phyloP scores from a whole-genome alignment of 257 asterid species.

The Vinca minor region DNA sequence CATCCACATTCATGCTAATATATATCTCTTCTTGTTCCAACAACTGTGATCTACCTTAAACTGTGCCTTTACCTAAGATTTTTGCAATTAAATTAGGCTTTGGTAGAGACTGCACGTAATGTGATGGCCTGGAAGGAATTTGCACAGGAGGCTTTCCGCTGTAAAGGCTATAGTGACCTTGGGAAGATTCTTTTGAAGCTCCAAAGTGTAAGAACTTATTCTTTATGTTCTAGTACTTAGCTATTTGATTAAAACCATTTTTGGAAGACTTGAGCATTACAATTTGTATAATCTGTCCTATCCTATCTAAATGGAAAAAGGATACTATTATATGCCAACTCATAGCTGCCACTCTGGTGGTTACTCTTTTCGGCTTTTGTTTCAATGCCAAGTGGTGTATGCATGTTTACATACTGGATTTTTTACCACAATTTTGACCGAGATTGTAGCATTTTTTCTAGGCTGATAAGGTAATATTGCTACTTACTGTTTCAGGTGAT shows the following conservation, averaged over 20 bases:
- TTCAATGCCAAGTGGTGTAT: background rate
- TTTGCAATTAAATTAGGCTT: constrained; percentile 48
- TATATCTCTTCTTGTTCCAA: constrained; percentile 1
- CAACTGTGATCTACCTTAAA: constrained; percentile 13
- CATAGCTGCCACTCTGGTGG: too few relatives aligned
- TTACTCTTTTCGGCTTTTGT: too few relatives aligned
- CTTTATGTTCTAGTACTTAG: constrained; percentile 14
- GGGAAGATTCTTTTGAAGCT: constrained; percentile 88
- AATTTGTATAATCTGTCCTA: background rate
- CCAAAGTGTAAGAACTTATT: constrained; percentile 50
- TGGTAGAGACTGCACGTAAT: constrained; percentile 70
- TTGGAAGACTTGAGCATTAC: background rate
- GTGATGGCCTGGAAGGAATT: constrained; percentile 77
- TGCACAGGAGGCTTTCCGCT: constrained; percentile 77
- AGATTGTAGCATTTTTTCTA: background rate
- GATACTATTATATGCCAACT: too few relatives aligned
- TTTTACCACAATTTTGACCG: background rate
- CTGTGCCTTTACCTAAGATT: constrained; percentile 6
- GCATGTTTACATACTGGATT: background rate
- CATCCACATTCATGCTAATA: constrained; percentile 11
- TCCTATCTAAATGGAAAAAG: too few relatives aligned
- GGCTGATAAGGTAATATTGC: constrained; percentile 16
- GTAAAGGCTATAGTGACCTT: constrained; percentile 75
- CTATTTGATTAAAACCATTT: background rate
- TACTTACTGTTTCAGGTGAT: constrained; percentile 57